Percentiles rank a stretch among this genome's conserved stretches.
phyloP scores from a whole-genome alignment of 345 rosid genomes.

The Lenwebbia sp. region DNA sequence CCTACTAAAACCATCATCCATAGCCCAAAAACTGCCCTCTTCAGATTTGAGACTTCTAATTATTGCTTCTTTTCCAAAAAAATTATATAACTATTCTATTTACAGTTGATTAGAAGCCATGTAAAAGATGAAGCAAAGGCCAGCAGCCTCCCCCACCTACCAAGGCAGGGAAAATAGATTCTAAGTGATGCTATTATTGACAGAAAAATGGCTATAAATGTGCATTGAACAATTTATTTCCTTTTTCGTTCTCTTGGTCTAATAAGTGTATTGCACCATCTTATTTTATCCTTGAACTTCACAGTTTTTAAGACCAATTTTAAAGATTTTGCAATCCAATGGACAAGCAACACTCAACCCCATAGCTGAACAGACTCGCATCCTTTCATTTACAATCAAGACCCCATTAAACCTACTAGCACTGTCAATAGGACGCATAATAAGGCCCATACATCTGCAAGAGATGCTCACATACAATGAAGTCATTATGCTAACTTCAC shows the following conservation, averaged over 20 bases:
- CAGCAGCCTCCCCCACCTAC: background rate
- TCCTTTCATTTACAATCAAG: background rate
- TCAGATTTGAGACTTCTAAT: background rate
- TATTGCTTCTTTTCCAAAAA: background rate
- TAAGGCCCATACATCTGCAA: background rate
- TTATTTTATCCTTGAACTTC: background rate
- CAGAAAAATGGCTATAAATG: background rate
- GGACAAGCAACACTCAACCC: background rate
- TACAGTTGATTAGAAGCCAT: background rate
- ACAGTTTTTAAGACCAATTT: background rate
- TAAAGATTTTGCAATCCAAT: background rate
- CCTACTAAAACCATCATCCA: background rate
- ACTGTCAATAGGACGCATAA: background rate
- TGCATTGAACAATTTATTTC: background rate
- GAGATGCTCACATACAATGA: background rate
- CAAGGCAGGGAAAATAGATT: background rate
- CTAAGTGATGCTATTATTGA: background rate
- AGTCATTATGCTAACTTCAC: background rate
- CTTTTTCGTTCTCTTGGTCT: background rate
- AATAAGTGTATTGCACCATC: background rate
- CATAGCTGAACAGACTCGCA: background rate
- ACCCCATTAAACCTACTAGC: background rate
- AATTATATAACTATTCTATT: background rate
- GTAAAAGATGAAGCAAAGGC: background rate
- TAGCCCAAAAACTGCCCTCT: background rate